A percentile compares a stretch with the other conserved stretches of the same genome.
phyloP scores from a whole-genome alignment of 805 yeast genomes.

The Suhomyces pyralidae region DNA sequence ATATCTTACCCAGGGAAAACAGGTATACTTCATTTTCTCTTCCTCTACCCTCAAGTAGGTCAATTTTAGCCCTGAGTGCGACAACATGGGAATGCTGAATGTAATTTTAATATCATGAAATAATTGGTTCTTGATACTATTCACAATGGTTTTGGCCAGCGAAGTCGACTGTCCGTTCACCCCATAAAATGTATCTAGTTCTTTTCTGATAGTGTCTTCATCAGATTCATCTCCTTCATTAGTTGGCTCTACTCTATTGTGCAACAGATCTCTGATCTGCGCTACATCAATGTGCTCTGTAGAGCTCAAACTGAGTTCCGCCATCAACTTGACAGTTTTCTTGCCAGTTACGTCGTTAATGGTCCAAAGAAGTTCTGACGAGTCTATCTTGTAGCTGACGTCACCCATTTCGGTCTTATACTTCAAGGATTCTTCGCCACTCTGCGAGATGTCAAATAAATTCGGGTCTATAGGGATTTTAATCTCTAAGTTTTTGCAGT shows the following conservation, averaged over 20 bases:
- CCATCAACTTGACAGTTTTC: constrained; percentile 50
- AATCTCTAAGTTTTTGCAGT: constrained; percentile 28
- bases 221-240: constrained; percentile 3
- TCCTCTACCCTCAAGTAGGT: constrained; percentile 68
- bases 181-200: constrained; percentile 28
- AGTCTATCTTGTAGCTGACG: constrained; percentile 69
- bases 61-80: constrained; percentile 65
- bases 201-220: constrained; percentile 11
- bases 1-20: constrained; percentile 80
- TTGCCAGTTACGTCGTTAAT: constrained; percentile 66
- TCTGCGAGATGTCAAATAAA: constrained; percentile 23
- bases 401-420: constrained; percentile 72
- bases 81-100: constrained; percentile 44
- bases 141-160: constrained; percentile 20
- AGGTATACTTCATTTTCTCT: constrained; percentile 55
- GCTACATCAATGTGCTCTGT: constrained; percentile 17
- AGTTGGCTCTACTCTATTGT: constrained; percentile 2
- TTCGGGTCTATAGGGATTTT: constrained; percentile 35
- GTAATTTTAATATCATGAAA: constrained; percentile 25
- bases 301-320: constrained; percentile 39
- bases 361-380: constrained; percentile 69
- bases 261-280: constrained; percentile 11
- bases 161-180: constrained; percentile 34
- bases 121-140: constrained; percentile 9
- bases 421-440: constrained; percentile 46